phyloP scores from a whole-genome alignment of 2,329 filamentous ascomycete species.

The Fusarium hainanense region DNA sequence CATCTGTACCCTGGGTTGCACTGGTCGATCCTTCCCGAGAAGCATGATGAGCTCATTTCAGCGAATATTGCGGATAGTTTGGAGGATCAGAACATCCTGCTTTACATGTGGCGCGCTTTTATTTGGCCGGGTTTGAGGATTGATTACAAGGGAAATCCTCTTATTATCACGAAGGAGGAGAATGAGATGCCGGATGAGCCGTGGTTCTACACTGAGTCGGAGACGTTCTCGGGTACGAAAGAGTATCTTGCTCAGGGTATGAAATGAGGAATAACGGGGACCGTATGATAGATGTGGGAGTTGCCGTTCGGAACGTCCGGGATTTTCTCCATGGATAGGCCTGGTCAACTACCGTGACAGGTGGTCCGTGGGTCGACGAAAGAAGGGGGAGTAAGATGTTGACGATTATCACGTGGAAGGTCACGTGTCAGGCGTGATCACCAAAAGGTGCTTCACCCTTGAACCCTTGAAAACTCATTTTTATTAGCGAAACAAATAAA shows the following conservation, averaged over 20 bases:
- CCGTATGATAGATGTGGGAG: accelerated
- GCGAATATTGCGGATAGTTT: slow-evolving; percentile 3
- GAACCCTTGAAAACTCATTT: not conserved
- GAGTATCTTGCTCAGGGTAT: slow-evolving; percentile 21
- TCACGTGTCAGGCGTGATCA: not conserved
- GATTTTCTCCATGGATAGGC: not conserved
- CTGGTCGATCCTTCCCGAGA: slow-evolving; percentile 17
- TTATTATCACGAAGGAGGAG: slow-evolving; percentile 15
- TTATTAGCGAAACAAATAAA: not conserved
- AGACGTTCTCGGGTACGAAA: slow-evolving; percentile 12
- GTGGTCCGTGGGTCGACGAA: not conserved
- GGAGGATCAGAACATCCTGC: not conserved
- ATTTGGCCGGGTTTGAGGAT: slow-evolving; percentile 13
- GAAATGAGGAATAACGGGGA: not conserved
- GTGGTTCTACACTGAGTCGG: slow-evolving; percentile 6
- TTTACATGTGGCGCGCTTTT: slow-evolving; percentile 17
- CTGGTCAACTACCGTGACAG: not conserved
- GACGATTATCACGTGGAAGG: not conserved
- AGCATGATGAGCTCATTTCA: slow-evolving; percentile 11
- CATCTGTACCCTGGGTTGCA: slow-evolving; percentile 16
- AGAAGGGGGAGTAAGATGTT: too few species aligned
- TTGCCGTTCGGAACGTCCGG: not conserved
- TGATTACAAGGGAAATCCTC: slow-evolving; percentile 10
- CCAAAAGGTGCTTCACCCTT: not conserved
- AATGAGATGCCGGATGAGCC: slow-evolving; percentile 23